Percentiles rank a stretch among this genome's conserved stretches.
Evolutionary conservation across 2,329 filamentous ascomycete genomes (phyloP).

Genomic region (Colletotrichum sp.): DNA sequence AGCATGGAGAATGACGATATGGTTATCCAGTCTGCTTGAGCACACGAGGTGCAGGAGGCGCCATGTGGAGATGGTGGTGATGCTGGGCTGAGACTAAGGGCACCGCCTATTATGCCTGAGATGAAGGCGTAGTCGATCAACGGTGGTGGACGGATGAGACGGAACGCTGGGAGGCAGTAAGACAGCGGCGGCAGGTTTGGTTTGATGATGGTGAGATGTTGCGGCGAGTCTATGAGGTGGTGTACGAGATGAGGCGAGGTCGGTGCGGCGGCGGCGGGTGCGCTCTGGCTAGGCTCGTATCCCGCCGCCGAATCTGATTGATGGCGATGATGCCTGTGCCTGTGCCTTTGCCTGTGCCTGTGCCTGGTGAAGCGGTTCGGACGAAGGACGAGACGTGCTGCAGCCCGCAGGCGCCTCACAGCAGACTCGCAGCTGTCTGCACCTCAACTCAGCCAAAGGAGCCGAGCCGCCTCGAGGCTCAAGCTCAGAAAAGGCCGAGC

Average conservation of each 20-base stretch:
- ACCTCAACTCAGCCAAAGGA: neutral
- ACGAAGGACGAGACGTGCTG: neutral
- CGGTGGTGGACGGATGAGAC: constrained; percentile 9
- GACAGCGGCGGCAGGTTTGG: constrained; percentile 9
- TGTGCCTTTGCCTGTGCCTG: neutral
- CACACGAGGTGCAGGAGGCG: neutral
- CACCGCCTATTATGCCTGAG: constrained; percentile 16
- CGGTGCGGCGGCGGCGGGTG: neutral
- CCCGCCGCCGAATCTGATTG: neutral
- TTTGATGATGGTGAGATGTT: constrained; percentile 12
- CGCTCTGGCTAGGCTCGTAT: neutral
- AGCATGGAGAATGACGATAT: constrained; percentile 7
- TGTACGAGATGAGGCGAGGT: constrained; percentile 12
- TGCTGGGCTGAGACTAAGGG: constrained; percentile 8
- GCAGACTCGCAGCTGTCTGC: neutral
- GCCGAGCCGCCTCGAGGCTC: neutral
- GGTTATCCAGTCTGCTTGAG: neutral
- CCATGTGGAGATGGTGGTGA: constrained; percentile 13
- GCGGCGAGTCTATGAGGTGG: neutral
- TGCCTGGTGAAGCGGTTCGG: neutral
- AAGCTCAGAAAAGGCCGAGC: neutral
- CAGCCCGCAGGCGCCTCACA: neutral
- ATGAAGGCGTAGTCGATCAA: constrained; percentile 13
- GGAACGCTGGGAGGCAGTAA: constrained; percentile 1
- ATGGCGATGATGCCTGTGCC: neutral